A percentile compares a stretch with the other conserved stretches of the same genome.
Conservation (phyloP, 1,284 basidiomycete genomes). For the Hemileia vastatrix region DNA sequence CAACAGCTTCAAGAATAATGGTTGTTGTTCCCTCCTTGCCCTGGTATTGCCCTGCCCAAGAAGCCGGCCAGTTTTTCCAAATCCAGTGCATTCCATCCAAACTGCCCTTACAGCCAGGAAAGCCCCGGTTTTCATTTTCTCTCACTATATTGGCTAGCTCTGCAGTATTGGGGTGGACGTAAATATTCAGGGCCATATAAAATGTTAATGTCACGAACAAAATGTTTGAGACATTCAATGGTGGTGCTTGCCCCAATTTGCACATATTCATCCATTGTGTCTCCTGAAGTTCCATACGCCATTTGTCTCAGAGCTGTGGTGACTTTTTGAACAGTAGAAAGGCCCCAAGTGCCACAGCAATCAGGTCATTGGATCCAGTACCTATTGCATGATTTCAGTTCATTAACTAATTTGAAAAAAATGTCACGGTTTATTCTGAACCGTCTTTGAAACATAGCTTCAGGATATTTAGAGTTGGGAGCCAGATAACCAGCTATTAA, state of each 20-base stretch:
- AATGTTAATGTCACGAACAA: neutral
- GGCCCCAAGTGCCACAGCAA: neutral
- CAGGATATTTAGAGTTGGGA: no score
- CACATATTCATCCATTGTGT: neutral
- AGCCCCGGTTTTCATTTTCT: neutral
- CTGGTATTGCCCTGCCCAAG: neutral
- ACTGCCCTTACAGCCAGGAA: neutral
- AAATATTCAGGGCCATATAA: neutral
- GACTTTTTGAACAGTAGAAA: slow-evolving; percentile 3
- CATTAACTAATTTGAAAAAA: no score
- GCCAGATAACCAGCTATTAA: no score
- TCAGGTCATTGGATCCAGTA: no score
- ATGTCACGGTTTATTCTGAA: no score
- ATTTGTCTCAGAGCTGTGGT: neutral
- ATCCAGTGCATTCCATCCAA: slow-evolving; percentile 8
- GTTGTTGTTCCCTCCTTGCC: neutral
- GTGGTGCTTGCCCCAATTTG: neutral
- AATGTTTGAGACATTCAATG: neutral
- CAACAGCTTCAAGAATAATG: neutral
- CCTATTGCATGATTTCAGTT: no score
- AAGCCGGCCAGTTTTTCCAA: slow-evolving; percentile 2
- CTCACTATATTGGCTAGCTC: neutral
- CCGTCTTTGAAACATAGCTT: no score
- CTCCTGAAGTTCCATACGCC: neutral
- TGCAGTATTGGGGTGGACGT: neutral